phyloP scores from a whole-genome alignment of 495 filamentous ascomycete species.

The Penicillium herquei region DNA sequence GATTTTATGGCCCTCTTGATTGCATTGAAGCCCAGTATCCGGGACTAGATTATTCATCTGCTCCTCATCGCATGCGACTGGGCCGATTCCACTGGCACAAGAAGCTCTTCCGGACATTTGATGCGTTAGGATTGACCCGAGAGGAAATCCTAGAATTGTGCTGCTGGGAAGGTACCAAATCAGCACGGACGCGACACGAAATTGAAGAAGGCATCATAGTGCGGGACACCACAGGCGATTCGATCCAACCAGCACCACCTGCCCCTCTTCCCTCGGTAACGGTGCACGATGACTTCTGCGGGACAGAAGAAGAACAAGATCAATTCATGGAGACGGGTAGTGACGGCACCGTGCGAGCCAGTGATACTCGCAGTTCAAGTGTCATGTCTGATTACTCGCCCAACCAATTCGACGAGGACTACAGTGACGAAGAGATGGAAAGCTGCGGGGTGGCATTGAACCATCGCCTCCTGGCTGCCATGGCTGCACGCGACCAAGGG shows the following conservation, averaged over 20 bases:
- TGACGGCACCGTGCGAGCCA: slow-evolving; percentile 27
- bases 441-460: slow-evolving; percentile 74
- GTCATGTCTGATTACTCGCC: slow-evolving; percentile 24
- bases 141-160: slow-evolving; percentile 76
- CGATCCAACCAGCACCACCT: slow-evolving; percentile 49
- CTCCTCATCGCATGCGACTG: slow-evolving; percentile 79
- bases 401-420: slow-evolving; percentile 53
- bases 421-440: slow-evolving; percentile 64
- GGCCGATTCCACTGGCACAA: slow-evolving; percentile 79
- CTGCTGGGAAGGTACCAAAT: slow-evolving; percentile 92
- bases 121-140: slow-evolving; percentile 70
- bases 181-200: slow-evolving; percentile 83
- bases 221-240: slow-evolving; percentile 74
- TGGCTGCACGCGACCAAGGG: slow-evolving; percentile 62
- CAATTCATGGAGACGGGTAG: slow-evolving; percentile 24
- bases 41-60: slow-evolving; percentile 80
- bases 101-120: slow-evolving; percentile 78
- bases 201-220: slow-evolving; percentile 70
- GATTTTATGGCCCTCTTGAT: slow-evolving; percentile 83
- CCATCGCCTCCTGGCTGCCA: slow-evolving; percentile 67
- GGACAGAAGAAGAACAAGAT: slow-evolving; percentile 31
- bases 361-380: slow-evolving; percentile 17
- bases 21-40: slow-evolving; percentile 88
- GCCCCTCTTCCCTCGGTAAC: slow-evolving; percentile 28
- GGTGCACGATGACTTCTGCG: slow-evolving; percentile 27